These are phyloP conservation scores for Talaromyces sp. DNA, from an alignment of 2,329 filamentous ascomycete species.

Conservation along the genomic window DNA sequence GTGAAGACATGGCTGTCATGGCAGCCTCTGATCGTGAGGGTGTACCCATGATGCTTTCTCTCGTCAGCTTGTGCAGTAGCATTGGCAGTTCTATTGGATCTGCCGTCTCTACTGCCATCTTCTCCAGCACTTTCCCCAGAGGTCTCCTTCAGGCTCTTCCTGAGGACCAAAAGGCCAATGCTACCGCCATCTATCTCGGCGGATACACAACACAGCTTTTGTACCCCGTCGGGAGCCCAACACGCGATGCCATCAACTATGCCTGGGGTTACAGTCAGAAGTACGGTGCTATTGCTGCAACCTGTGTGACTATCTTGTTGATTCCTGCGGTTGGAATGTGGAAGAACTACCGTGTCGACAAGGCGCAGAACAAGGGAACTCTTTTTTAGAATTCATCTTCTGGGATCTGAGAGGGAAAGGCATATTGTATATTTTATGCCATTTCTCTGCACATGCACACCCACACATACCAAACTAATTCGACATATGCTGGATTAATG, in stretches of 20 bases:
- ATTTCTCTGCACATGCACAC: not conserved
- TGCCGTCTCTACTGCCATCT: constrained; percentile 46
- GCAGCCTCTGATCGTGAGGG: constrained; percentile 54
- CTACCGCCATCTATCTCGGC: constrained; percentile 24
- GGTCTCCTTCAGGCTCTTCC: constrained; percentile 49
- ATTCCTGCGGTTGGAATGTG: constrained; percentile 37
- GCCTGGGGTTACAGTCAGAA: constrained; percentile 41
- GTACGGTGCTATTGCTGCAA: constrained; percentile 35
- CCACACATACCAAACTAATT: not conserved
- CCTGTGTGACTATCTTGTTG: constrained; percentile 30
- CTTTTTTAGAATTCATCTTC: constrained; percentile 21
- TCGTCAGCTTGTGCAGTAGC: constrained; percentile 35
- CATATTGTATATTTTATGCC: not conserved
- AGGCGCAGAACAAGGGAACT: constrained; percentile 40
- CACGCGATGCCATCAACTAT: constrained; percentile 35
- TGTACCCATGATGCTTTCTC: constrained; percentile 46
- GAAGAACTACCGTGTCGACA: constrained; percentile 40
- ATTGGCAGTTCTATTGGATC: constrained; percentile 36
- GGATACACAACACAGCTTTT: constrained; percentile 29
- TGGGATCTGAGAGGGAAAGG: not conserved
- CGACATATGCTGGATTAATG: not conserved
- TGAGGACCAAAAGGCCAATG: constrained; percentile 22
- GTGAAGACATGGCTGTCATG: constrained; percentile 58
- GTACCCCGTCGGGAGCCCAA: constrained; percentile 29
- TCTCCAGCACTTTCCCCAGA: constrained; percentile 55